phyloP scores from a whole-genome alignment of 1,284 basidiomycete species.

The Tilletia walkeri region DNA sequence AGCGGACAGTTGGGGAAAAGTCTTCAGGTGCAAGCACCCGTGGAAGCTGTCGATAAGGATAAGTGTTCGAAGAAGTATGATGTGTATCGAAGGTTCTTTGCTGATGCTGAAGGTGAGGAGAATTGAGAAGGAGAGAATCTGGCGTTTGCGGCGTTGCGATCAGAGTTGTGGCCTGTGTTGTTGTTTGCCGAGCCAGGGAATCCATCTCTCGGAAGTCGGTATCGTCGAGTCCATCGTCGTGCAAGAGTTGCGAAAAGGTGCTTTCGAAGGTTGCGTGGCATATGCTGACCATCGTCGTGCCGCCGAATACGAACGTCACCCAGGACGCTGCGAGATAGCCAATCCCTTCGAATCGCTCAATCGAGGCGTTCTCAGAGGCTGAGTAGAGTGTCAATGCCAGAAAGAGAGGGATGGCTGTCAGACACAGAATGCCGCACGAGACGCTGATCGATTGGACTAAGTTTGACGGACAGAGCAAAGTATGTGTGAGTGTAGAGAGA shows the following conservation, averaged over 20 bases:
- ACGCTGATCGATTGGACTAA: slow-evolving; percentile 6
- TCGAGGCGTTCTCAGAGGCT: not conserved
- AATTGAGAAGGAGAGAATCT: too few species aligned
- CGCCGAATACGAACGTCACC: not conserved
- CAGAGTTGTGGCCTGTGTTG: too few species aligned
- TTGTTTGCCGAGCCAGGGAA: too few species aligned
- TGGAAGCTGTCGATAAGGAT: too few species aligned
- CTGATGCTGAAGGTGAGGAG: too few species aligned
- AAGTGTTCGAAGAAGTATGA: too few species aligned
- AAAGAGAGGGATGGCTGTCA: not conserved
- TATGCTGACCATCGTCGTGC: slow-evolving; percentile 7
- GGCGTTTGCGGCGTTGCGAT: too few species aligned
- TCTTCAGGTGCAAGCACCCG: too few species aligned
- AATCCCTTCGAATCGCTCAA: slow-evolving; percentile 2
- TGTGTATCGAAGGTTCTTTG: too few species aligned
- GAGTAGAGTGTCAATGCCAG: not conserved
- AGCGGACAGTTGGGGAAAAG: too few species aligned
- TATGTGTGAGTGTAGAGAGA: not conserved
- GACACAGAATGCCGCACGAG: not conserved
- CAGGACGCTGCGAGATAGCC: not conserved
- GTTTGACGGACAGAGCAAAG: not conserved
- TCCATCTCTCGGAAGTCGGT: too few species aligned
- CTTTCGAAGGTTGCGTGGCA: slow-evolving; percentile 8
- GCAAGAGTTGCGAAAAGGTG: slow-evolving; percentile 3
- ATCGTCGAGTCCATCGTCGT: not conserved